Evolutionary conservation across 441 rosid genomes (phyloP), one percentile per base, ranked within the genome.

Genomic region (Pelargonium myrrhifolium): DNA sequence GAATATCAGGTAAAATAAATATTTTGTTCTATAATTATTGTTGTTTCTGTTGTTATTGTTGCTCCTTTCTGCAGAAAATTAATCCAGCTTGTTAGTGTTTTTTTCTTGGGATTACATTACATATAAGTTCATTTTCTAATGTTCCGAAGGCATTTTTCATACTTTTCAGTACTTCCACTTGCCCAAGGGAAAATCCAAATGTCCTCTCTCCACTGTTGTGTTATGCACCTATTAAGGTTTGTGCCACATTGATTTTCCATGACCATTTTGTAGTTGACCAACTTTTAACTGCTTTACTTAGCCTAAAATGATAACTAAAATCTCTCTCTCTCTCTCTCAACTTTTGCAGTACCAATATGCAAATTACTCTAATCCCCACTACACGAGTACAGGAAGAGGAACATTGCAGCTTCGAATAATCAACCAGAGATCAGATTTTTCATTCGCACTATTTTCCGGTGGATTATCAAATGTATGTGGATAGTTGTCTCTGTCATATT

Each of bases 151-250:
- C 51, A 51, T 65, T 53, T 26, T 53, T 21, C 51, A 3, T 64
- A 53, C 21, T 65, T 65, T 83, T 70, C 85, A 91, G 96, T 79
- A 78, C 86, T 22, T 82, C 87, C 2, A 74, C 81, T 55, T 90
- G 96, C 72, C 43, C 69, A 14, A 82, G 84, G 12, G 88, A 76
- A 47, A 83, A 78, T 71, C 72, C 80, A 47, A 68, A 74, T 73
- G 79, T 74, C 22, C 10, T n/a, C 67, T 84, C 89, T 51, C 96
- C 96, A 43, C 67, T 70, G 61, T 71, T 87, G 43, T 92, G 96
- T 71, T 72, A 87, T 6, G 87, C 88, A 14, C 97, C 97, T 18
- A 78, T 92, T 71, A 89, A 89, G 97, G 98, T 92, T 74, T 21
- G 22, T 58, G 49, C 35, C 4, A 5, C 53, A 28, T 65, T 66